phyloP scores from a whole-genome alignment of 768 basidiomycete species.

The Neoboletus subvelutipes region DNA sequence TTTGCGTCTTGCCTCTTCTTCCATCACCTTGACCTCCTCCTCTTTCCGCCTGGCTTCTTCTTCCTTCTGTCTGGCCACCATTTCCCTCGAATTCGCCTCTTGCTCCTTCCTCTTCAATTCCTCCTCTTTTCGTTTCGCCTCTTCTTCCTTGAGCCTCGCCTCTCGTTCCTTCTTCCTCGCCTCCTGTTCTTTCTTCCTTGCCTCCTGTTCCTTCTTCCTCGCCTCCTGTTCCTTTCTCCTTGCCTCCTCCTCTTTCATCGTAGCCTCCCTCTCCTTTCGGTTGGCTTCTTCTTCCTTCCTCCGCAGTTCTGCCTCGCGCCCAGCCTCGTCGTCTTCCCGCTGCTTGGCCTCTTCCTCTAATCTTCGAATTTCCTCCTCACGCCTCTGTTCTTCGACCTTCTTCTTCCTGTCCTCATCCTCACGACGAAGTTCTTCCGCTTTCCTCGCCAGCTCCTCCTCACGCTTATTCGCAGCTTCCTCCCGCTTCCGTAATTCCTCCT shows the following conservation, averaged over 20 bases:
- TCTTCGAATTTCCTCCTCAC: slow-evolving; percentile 29
- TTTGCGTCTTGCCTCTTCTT: slow-evolving; percentile 28
- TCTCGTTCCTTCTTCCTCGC: slow-evolving; percentile 32
- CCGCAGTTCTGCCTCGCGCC: slow-evolving; percentile 29
- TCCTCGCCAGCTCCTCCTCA: slow-evolving; percentile 35
- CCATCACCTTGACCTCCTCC: slow-evolving; percentile 27
- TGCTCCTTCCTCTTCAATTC: slow-evolving; percentile 24
- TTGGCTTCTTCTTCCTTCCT: slow-evolving; percentile 35
- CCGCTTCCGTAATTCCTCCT: slow-evolving; percentile 30
- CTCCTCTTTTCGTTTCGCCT: slow-evolving; percentile 23
- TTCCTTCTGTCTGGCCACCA: slow-evolving; percentile 28
- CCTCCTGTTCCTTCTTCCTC: slow-evolving; percentile 29
- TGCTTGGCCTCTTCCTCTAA: slow-evolving; percentile 29
- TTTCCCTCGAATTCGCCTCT: slow-evolving; percentile 29
- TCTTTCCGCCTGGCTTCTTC: slow-evolving; percentile 29
- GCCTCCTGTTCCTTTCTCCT: slow-evolving; percentile 27
- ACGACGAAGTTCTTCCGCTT: slow-evolving; percentile 36
- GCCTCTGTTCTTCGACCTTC: slow-evolving; percentile 26
- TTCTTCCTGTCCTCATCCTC: slow-evolving; percentile 31
- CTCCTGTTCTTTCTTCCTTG: slow-evolving; percentile 25
- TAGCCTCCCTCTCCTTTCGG: slow-evolving; percentile 29
- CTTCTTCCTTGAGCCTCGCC: slow-evolving; percentile 17
- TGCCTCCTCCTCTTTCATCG: slow-evolving; percentile 27
- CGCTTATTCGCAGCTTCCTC: slow-evolving; percentile 35
- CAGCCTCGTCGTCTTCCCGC: slow-evolving; percentile 24